These are phyloP conservation scores for Helminthosporium solani DNA, from an alignment of 2,329 filamentous ascomycete species.

Conservation along the genomic window DNA sequence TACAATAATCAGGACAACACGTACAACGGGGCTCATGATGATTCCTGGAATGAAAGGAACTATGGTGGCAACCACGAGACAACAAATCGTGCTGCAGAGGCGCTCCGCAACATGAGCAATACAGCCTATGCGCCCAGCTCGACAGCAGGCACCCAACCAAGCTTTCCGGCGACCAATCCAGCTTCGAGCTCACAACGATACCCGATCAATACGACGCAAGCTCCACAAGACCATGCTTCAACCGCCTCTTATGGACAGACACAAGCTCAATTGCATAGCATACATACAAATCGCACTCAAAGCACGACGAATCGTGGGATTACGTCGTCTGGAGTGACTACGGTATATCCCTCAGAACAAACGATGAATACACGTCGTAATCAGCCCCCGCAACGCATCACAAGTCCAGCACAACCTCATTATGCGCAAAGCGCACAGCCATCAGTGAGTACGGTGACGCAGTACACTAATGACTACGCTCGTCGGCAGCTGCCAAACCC, in stretches of 20 bases:
- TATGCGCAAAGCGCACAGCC: slow-evolving; percentile 20
- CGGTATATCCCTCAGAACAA: slow-evolving; percentile 29
- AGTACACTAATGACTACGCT: slow-evolving; percentile 24
- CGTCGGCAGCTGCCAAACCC: slow-evolving; percentile 24
- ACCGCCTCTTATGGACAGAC: slow-evolving; percentile 22
- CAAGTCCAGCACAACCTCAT: slow-evolving; percentile 30
- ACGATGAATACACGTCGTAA: slow-evolving; percentile 20
- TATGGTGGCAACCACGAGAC: slow-evolving; percentile 29
- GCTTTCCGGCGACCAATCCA: slow-evolving; percentile 23
- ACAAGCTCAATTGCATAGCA: slow-evolving; percentile 28
- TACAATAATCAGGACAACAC: slow-evolving; percentile 21
- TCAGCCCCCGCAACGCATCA: slow-evolving; percentile 30
- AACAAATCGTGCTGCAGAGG: slow-evolving; percentile 34
- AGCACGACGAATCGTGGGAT: slow-evolving; percentile 16
- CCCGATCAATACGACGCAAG: slow-evolving; percentile 20
- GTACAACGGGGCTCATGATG: slow-evolving; percentile 23
- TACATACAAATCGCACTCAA: slow-evolving; percentile 27
- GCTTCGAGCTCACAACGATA: not conserved
- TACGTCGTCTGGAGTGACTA: slow-evolving; percentile 24
- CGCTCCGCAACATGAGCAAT: slow-evolving; percentile 37
- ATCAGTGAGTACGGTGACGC: slow-evolving; percentile 13
- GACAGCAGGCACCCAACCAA: slow-evolving; percentile 18
- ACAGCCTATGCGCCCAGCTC: slow-evolving; percentile 22
- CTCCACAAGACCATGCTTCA: slow-evolving; percentile 10
- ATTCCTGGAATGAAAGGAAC: slow-evolving; percentile 16